Conservation (phyloP, 768 basidiomycete genomes). For the Trametes coccinea region DNA sequence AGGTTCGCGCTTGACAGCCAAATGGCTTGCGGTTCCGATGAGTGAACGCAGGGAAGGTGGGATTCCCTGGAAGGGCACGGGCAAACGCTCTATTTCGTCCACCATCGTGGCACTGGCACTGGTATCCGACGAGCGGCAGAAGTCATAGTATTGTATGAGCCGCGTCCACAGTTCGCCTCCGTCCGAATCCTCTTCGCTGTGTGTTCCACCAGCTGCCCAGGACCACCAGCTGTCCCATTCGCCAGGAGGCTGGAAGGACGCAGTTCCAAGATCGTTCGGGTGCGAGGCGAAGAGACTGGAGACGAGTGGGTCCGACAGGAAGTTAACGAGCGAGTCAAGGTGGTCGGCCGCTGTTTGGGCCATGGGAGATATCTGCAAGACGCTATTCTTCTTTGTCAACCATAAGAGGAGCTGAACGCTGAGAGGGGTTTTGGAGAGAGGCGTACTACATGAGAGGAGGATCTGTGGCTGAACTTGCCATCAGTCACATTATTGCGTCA, state of each 20-base stretch:
- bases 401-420: no score
- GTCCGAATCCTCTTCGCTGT: not conserved
- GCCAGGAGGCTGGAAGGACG: constrained; percentile 12
- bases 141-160: constrained; percentile 23
- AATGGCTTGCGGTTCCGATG: not conserved
- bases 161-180: constrained; percentile 20
- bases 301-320: constrained; percentile 4
- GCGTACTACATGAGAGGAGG: no score
- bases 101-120: no score
- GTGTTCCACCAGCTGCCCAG: constrained; percentile 21
- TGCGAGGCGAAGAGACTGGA: constrained; percentile 13
- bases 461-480: no score
- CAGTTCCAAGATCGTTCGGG: constrained; percentile 17
- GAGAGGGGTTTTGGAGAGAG: no score
- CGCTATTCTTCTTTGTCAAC: no score
- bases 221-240: constrained; percentile 31
- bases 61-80: not conserved
- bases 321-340: not conserved
- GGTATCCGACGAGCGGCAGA: not conserved
- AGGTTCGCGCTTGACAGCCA: not conserved
- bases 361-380: not conserved
- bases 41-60: not conserved
- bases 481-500: no score
- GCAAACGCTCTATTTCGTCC: not conserved
- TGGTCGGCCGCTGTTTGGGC: not conserved